Base-by-base conservation (phyloP, 2,329 filamentous ascomycete species). In the Talaromyces sp. region DNA sequence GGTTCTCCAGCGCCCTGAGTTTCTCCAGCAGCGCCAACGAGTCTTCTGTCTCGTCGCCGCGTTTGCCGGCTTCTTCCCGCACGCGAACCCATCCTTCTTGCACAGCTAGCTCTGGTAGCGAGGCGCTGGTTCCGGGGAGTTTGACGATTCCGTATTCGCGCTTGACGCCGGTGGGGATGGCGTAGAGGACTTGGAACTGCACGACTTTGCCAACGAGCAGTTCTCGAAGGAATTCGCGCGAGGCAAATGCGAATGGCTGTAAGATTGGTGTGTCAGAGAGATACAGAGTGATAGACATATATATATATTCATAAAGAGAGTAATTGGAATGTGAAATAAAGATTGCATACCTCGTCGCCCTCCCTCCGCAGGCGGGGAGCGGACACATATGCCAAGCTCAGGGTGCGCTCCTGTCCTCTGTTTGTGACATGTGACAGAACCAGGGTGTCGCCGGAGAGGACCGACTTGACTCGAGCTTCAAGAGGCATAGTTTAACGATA, bases 21-120 rank as follows among this genome's bases (percentile, higher is more conserved):
- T 86, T 88, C 68, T 95, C 89, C 26, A 99, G 81, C 62, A 89
- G 83, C 64, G 87, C 80, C 31, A 79, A 71, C 9, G 88, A 82
- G 56, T 92, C 88, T 61, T 94, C 89, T 1, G 88, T 87, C 61
- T 97, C 92, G 66, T 97, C 92, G 72, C 93, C 94, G 14, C 75
- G 74, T 65, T 89, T 88, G 63, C 92, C 92, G 61, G 93, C 92
- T 75, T 99, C 94, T 69, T 99, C 94, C 65, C 94, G 87, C 62
- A 99, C 84, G 78, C 94, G 96, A 64, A 92, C 80, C 92, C 92
- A 97, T 66, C 94, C 94, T 69, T 92, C 90, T 71, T 91, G 87
- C 65, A 97, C 86, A 61, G 89, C 83, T 64, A 90, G 85, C 65
- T 97, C 92, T 19, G 94, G 92, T 56, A 99, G 77, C 59, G 85